Evolutionary conservation across 2,329 filamentous ascomycete species (phyloP), one percentile per base, ranked within the genome.

Genomic region (Xylogone sp.): DNA sequence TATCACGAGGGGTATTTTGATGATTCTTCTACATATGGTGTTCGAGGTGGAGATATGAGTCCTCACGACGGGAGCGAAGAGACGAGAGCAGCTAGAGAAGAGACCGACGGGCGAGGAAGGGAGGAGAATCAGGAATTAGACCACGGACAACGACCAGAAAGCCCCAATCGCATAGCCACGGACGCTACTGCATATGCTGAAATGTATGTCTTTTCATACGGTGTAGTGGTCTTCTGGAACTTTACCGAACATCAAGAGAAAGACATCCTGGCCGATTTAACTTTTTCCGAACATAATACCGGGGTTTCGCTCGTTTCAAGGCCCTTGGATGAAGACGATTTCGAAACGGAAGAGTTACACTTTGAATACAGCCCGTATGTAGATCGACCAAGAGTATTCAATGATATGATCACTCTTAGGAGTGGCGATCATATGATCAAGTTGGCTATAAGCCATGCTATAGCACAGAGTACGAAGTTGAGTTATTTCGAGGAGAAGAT

Each of bases 401-500:
- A 99, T 71, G 94, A 99, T 69, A 99, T 99, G 94, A 97, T 99
- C 62, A 99, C 94, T 0, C 75, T 99, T 43, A 81, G 95, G 56
- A 95, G 90, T 54, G 86, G 90, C 39, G 94, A 99, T 71, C 94
- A 99, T 72, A 97, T 99, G 93, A 96, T 97, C 67, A 97, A 97
- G 71, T 78, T 99, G 16, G 91, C 93, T 29, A 99, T 99, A 75
- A 95, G 89, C 68, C 94, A 99, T 67, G 94, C 92, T 34, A 97
- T 99, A 60, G 91, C 91, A 1, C 94, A 99, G 70, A 97, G 92
- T 69, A 99, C 94, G 0, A 97, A 97, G 69, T 75, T 99, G 42
- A 94, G 88, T 65, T 90, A 94, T 68, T 99, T 99, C 63, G 94
- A 99, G 69, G 94, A 96, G 70, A 83, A 88, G 52, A 97, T 99